Conservation (phyloP, 352 stramenopile genomes). For the Ophiocytium majus region DNA sequence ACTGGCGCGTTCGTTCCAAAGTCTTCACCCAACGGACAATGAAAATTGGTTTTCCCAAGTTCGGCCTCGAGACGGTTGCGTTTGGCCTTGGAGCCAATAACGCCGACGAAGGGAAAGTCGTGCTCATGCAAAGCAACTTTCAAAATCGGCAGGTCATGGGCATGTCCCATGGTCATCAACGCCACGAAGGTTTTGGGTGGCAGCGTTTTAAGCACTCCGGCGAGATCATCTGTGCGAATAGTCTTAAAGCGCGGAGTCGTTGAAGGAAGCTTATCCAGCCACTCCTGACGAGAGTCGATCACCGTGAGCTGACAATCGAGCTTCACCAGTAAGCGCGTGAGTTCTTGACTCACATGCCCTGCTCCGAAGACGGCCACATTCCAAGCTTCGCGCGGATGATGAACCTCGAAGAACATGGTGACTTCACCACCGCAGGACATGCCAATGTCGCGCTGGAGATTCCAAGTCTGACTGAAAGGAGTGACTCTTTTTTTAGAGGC, state of each 20-base stretch:
- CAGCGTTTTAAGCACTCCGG: neutral
- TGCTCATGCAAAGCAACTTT: neutral
- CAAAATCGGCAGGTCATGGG: neutral
- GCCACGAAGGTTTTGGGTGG: neutral
- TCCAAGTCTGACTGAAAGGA: neutral
- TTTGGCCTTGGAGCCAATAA: neutral
- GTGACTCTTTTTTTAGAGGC: neutral
- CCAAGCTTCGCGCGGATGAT: neutral
- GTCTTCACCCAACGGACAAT: neutral
- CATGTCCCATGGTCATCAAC: conserved; percentile 1
- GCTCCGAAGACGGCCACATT: neutral
- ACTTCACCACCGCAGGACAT: conserved; percentile 13
- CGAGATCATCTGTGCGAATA: neutral
- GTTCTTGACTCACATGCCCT: neutral
- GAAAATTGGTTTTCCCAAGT: neutral
- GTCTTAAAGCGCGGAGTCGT: neutral
- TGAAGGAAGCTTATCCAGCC: conserved; percentile 4
- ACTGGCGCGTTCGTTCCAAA: neutral
- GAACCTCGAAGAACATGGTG: conserved; percentile 8
- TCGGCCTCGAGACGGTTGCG: neutral
- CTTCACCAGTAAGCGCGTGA: neutral
- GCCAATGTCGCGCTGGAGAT: neutral
- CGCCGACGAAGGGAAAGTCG: neutral
- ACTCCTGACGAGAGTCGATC: neutral
- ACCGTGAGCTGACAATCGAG: conserved; percentile 8